phyloP scores from a whole-genome alignment of 2,329 filamentous ascomycete genomes.

The Hirsutella thompsonii region DNA sequence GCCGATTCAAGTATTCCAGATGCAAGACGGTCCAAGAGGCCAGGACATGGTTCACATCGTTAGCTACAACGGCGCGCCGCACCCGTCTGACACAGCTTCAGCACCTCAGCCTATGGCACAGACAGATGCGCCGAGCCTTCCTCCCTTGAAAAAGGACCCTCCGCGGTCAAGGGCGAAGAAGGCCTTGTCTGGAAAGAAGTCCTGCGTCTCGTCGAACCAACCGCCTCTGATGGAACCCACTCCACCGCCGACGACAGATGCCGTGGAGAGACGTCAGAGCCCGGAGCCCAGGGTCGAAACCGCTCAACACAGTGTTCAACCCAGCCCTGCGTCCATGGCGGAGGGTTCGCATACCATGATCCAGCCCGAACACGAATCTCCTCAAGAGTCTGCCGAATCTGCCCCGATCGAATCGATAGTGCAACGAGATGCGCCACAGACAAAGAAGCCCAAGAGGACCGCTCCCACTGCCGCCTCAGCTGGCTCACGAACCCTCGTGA shows the following conservation, averaged over 20 bases:
- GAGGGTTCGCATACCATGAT: neutral
- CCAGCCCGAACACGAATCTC: neutral
- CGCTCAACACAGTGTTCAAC: neutral
- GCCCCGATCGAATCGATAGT: neutral
- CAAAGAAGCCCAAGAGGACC: constrained; percentile 2
- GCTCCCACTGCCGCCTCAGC: constrained; percentile 6
- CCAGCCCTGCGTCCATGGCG: neutral
- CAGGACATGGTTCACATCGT: constrained; percentile 22
- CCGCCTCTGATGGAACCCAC: constrained; percentile 17
- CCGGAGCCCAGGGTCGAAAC: constrained; percentile 5
- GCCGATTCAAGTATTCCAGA: constrained; percentile 30
- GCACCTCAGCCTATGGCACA: constrained; percentile 5
- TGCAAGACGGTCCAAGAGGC: constrained; percentile 21
- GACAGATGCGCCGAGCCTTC: constrained; percentile 6
- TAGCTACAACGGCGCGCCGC: constrained; percentile 16
- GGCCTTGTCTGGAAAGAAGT: constrained; percentile 9
- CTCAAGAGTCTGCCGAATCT: neutral
- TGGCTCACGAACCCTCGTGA: constrained; percentile 13
- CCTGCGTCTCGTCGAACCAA: constrained; percentile 7
- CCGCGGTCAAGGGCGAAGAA: constrained; percentile 4
- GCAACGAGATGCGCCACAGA: neutral
- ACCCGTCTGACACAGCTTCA: constrained; percentile 4
- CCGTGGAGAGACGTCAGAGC: constrained; percentile 18
- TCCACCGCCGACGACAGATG: constrained; percentile 25
- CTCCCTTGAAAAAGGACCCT: constrained; percentile 11